Conservation (phyloP, 192 early-diverging fungal species). For the Coemansia sp. region DNA sequence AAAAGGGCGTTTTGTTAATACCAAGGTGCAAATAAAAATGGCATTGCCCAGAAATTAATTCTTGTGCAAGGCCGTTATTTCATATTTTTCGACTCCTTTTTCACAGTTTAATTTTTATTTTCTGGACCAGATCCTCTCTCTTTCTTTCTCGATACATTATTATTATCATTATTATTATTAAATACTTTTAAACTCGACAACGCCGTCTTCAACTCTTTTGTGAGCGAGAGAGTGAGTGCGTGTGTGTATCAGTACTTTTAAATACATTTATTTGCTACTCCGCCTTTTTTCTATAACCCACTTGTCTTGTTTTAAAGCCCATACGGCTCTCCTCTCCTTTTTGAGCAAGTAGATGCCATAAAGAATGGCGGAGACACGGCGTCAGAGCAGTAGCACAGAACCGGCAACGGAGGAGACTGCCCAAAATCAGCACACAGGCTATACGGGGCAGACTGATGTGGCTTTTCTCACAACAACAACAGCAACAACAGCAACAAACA, state of each 20-base stretch:
- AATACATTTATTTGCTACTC: not conserved
- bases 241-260: not conserved
- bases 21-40: too few relatives aligned
- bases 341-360: not conserved
- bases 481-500: too few relatives aligned
- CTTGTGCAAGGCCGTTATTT: too few relatives aligned
- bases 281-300: not conserved
- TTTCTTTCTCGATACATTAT: not conserved
- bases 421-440: too few relatives aligned
- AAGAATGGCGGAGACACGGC: conserved; percentile 1
- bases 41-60: not conserved
- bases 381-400: not conserved
- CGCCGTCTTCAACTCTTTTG: too few relatives aligned
- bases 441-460: not conserved
- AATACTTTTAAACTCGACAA: too few relatives aligned
- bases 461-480: not conserved
- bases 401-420: not conserved
- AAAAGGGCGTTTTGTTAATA: too few relatives aligned
- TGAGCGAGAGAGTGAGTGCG: too few relatives aligned
- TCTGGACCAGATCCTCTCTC: not conserved
- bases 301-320: not conserved
- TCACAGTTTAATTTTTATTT: not conserved
- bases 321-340: not conserved
- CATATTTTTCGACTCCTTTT: too few relatives aligned
- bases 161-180: not conserved